Evolutionary conservation across 2,329 filamentous ascomycete species (phyloP).

Genomic region (Hyphodiscus sp.): DNA sequence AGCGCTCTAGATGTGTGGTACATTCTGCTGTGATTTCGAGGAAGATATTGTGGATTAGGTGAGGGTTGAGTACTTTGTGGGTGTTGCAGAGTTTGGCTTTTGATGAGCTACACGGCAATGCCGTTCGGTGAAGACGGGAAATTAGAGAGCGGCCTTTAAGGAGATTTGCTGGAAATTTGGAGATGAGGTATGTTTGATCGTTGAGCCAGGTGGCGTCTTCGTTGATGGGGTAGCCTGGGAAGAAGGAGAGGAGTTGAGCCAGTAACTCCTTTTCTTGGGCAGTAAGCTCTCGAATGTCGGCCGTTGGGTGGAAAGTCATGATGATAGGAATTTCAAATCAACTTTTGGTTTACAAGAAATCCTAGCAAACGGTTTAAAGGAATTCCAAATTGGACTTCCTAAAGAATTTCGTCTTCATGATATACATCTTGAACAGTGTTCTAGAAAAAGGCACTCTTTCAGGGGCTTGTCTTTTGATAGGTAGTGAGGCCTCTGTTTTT

Average conservation of each 20-base stretch:
- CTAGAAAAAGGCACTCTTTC: too few relatives aligned
- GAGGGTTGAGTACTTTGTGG: slow-evolving; percentile 37
- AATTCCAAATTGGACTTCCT: too few relatives aligned
- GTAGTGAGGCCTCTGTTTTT: too few relatives aligned
- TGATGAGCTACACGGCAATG: neutral
- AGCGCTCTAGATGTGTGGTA: slow-evolving; percentile 28
- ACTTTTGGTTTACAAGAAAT: neutral
- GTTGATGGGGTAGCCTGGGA: neutral
- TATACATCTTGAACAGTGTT: too few relatives aligned
- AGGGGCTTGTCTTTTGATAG: too few relatives aligned
- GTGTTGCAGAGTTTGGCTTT: slow-evolving; percentile 34
- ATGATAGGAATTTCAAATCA: neutral
- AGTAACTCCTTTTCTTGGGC: neutral
- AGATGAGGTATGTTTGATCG: slow-evolving; percentile 8
- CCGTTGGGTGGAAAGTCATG: neutral
- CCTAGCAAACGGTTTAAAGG: neutral
- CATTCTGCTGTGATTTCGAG: slow-evolving; percentile 37
- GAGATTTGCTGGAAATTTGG: slow-evolving; percentile 13
- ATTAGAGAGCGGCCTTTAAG: slow-evolving; percentile 7
- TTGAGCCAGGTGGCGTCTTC: slow-evolving; percentile 6
- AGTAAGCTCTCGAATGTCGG: slow-evolving; percentile 1
- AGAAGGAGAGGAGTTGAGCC: slow-evolving; percentile 9
- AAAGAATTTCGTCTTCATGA: too few relatives aligned
- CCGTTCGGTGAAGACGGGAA: slow-evolving; percentile 4
- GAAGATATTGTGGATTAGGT: slow-evolving; percentile 39